Evolutionary conservation across 2,329 filamentous ascomycete genomes (phyloP).

Genomic region (Paraphoma sp.): DNA sequence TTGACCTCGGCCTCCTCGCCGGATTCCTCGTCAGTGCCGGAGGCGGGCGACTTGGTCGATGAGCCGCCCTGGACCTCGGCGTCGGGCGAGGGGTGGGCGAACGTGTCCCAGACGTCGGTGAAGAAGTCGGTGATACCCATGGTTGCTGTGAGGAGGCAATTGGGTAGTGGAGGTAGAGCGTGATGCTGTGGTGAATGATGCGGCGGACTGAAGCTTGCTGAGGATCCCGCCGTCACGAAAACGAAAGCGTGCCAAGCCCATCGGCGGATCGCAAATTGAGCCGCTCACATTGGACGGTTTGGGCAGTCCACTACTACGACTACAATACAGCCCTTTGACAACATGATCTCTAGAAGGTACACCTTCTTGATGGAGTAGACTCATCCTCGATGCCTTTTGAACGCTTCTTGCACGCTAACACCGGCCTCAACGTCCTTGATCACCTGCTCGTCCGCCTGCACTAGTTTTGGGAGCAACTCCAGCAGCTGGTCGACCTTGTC

Average conservation of each 20-base stretch:
- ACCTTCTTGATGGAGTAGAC: too few species aligned
- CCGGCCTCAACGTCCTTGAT: slow-evolving; percentile 68
- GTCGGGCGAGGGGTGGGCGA: slow-evolving; percentile 56
- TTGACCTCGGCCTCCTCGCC: slow-evolving; percentile 51
- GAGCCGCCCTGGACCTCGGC: slow-evolving; percentile 53
- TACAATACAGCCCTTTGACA: too few species aligned
- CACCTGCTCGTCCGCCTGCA: slow-evolving; percentile 52
- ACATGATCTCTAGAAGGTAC: too few species aligned
- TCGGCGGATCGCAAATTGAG: slow-evolving; percentile 26
- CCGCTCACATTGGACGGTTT: slow-evolving; percentile 22
- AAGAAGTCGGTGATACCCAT: slow-evolving; percentile 72
- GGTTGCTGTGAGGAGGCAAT: slow-evolving; percentile 37
- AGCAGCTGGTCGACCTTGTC: slow-evolving; percentile 66
- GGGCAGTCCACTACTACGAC: background rate
- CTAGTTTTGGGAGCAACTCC: slow-evolving; percentile 59
- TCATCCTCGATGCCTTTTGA: slow-evolving; percentile 59
- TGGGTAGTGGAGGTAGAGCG: slow-evolving; percentile 29
- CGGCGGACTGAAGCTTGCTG: slow-evolving; percentile 28
- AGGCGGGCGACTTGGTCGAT: slow-evolving; percentile 46
- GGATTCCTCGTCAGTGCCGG: slow-evolving; percentile 53
- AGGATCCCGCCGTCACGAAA: slow-evolving; percentile 31
- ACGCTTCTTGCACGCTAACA: slow-evolving; percentile 69
- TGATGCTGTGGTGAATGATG: slow-evolving; percentile 29
- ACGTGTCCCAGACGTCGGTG: slow-evolving; percentile 69
- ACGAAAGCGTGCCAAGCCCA: slow-evolving; percentile 23